A percentile compares a stretch with the other conserved stretches of the same genome.
Conservation (phyloP, 768 basidiomycete species). For the Tricholomella constricta region DNA sequence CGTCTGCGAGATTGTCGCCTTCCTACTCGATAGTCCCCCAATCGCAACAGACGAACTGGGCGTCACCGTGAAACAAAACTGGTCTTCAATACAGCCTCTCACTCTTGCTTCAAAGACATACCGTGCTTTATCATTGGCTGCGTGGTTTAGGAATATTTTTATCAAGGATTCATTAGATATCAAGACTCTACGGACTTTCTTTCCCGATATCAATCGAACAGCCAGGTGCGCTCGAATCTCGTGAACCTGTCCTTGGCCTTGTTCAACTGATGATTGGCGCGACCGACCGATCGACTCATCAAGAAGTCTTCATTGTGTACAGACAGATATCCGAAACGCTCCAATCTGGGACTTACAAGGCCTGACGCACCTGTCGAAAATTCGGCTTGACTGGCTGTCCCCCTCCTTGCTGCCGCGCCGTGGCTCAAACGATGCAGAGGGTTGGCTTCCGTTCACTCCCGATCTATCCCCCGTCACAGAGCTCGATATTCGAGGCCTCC, state of each 20-base stretch:
- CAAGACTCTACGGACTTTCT: slow-evolving; percentile 17
- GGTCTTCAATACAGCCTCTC: slow-evolving; percentile 28
- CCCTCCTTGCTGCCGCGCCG: slow-evolving; percentile 14
- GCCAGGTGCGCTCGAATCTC: slow-evolving; percentile 19
- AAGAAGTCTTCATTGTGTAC: slow-evolving; percentile 36
- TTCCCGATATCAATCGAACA: slow-evolving; percentile 23
- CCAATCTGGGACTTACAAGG: slow-evolving; percentile 28
- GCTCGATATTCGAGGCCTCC: slow-evolving; percentile 32
- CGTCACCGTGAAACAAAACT: slow-evolving; percentile 25
- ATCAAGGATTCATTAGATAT: slow-evolving; percentile 26
- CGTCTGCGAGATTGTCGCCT: slow-evolving; percentile 31
- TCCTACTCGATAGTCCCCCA: slow-evolving; percentile 18
- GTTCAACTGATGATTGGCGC: background rate
- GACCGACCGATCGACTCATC: background rate
- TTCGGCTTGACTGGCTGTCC: slow-evolving; percentile 33
- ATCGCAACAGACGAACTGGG: slow-evolving; percentile 15
- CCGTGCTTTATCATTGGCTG: slow-evolving; percentile 27
- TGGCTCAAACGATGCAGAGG: slow-evolving; percentile 14
- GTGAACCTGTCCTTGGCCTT: background rate
- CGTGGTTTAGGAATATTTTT: slow-evolving; percentile 37
- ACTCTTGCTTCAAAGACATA: slow-evolving; percentile 32
- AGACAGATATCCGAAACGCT: slow-evolving; percentile 12
- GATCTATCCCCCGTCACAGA: slow-evolving; percentile 24
- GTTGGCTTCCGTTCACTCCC: slow-evolving; percentile 26
- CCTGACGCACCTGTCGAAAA: slow-evolving; percentile 20